Percentiles rank a stretch among this genome's conserved stretches.
These are phyloP conservation scores for Pelargonium myrrhifolium DNA, from an alignment of 441 rosid species.

Conservation along the genomic window DNA sequence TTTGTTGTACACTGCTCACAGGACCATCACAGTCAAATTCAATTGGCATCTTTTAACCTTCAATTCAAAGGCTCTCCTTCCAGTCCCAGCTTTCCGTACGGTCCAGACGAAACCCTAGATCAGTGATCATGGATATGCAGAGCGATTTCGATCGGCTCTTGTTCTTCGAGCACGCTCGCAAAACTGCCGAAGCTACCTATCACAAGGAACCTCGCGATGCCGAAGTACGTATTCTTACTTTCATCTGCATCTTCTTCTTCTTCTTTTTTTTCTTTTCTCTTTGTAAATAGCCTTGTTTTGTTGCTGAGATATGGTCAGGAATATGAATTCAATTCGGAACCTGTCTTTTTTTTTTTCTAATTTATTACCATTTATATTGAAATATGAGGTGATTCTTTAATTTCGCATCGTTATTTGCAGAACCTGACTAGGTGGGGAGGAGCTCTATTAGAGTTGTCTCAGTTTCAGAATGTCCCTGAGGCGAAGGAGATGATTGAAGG, in stretches of 20 bases:
- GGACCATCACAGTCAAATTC: no score
- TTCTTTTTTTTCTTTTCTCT: no score
- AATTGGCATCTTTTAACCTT: no score
- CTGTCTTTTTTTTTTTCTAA: neutral
- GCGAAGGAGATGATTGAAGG: conserved; percentile 46
- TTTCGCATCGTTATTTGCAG: conserved; percentile 22
- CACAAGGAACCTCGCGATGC: conserved; percentile 40
- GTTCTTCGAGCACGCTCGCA: conserved; percentile 39
- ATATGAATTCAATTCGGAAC: neutral
- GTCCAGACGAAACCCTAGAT: conserved; percentile 1
- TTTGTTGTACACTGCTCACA: no score
- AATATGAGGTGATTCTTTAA: neutral
- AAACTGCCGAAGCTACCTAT: conserved; percentile 38
- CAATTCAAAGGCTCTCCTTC: no score
- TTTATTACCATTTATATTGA: neutral
- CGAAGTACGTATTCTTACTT: conserved; percentile 29
- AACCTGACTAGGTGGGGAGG: conserved; percentile 59
- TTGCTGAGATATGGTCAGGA: neutral
- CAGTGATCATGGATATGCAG: conserved; percentile 4
- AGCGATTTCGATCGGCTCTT: conserved; percentile 44
- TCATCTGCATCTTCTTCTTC: neutral
- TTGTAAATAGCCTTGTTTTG: neutral
- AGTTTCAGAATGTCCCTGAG: conserved; percentile 41
- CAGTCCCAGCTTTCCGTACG: no score
- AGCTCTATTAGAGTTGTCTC: conserved; percentile 54